Evolutionary conservation across 2,329 filamentous ascomycete genomes (phyloP).

Genomic region (Botrytis tulipae): DNA sequence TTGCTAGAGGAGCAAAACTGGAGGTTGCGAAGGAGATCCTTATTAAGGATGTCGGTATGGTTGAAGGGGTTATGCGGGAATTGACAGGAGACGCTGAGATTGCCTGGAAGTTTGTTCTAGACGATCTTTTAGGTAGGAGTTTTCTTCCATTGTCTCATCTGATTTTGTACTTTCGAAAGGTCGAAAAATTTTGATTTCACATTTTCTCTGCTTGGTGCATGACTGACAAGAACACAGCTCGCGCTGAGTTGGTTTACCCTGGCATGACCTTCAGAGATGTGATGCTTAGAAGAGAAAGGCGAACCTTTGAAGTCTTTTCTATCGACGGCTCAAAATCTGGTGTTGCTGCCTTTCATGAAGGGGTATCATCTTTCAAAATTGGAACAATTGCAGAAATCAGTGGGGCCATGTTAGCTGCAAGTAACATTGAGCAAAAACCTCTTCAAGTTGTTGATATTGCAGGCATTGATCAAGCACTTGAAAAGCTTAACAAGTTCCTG

Average conservation of each 20-base stretch:
- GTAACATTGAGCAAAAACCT: conserved; percentile 18
- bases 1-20: conserved; percentile 52
- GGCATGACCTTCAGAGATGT: conserved; percentile 69
- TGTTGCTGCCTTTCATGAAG: conserved; percentile 34
- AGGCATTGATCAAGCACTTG: conserved; percentile 64
- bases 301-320: conserved; percentile 59
- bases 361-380: conserved; percentile 33
- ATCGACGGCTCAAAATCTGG: conserved; percentile 51
- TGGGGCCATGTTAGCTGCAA: conserved; percentile 16
- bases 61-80: conserved; percentile 32
- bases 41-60: conserved; percentile 55
- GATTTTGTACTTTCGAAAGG: background rate
- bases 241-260: conserved; percentile 66
- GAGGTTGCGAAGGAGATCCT: conserved; percentile 57
- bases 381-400: conserved; percentile 21
- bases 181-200: background rate
- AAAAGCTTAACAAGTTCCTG: conserved; percentile 66
- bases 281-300: conserved; percentile 53
- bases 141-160: background rate
- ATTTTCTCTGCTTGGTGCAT: conserved; percentile 8
- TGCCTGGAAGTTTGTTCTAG: conserved; percentile 50
- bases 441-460: conserved; percentile 58
- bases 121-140: conserved; percentile 43
- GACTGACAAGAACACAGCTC: conserved; percentile 43
- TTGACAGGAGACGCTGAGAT: conserved; percentile 40